Conservation (phyloP, 1,284 basidiomycete genomes). For the Boletus semigastroideus region DNA sequence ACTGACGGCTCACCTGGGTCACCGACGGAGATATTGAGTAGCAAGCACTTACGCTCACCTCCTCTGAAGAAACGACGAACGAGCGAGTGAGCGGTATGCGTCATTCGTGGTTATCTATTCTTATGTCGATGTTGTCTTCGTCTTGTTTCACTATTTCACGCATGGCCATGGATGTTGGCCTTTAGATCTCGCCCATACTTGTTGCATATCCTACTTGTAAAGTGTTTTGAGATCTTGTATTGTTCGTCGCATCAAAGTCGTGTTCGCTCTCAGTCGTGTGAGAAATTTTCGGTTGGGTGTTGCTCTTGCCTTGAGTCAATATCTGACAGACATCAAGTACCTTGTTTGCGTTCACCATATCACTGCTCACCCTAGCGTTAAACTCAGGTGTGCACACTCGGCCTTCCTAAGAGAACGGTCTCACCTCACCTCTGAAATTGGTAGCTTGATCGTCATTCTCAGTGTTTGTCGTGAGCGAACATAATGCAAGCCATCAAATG, state of each 20-base stretch:
- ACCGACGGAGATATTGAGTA: slow-evolving; percentile 24
- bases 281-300: slow-evolving; percentile 28
- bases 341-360: slow-evolving; percentile 15
- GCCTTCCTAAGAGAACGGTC: slow-evolving; percentile 1
- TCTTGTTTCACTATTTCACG: slow-evolving; percentile 14
- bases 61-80: slow-evolving; percentile 47
- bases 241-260: slow-evolving; percentile 8
- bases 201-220: slow-evolving; percentile 33
- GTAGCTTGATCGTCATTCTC: slow-evolving; percentile 15
- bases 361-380: background rate
- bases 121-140: slow-evolving; percentile 16
- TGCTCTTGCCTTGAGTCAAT: slow-evolving; percentile 22
- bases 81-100: slow-evolving; percentile 21
- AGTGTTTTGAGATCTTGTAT: slow-evolving; percentile 35
- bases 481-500: slow-evolving; percentile 75
- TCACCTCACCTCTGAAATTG: slow-evolving; percentile 15
- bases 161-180: slow-evolving; percentile 11
- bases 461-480: slow-evolving; percentile 18
- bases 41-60: slow-evolving; percentile 34
- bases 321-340: slow-evolving; percentile 30
- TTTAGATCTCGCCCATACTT: slow-evolving; percentile 13
- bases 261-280: slow-evolving; percentile 18
- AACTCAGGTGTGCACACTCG: slow-evolving; percentile 7
- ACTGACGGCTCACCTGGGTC: slow-evolving; percentile 24
- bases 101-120: slow-evolving; percentile 7